Evolutionary conservation across 2,329 filamentous ascomycete genomes (phyloP).

Genomic region (Amylocarpus encephaloides): DNA sequence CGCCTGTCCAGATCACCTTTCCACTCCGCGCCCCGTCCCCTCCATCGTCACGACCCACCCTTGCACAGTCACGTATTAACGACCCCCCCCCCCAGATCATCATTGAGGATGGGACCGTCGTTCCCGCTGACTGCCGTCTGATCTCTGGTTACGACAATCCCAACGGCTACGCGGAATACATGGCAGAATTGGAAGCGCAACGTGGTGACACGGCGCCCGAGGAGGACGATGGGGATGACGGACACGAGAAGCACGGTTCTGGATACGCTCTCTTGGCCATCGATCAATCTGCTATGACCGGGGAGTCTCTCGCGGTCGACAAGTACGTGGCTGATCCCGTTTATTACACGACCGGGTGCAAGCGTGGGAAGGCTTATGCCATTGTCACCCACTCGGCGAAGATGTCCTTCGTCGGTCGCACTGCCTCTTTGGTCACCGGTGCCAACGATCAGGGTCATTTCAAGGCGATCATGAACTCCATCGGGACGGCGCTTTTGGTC

Average conservation of each 20-base stretch:
- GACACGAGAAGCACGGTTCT: conserved; percentile 45
- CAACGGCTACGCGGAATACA: conserved; percentile 61
- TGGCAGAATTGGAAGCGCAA: conserved; percentile 57
- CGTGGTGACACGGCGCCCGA: conserved; percentile 54
- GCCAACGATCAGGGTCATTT: conserved; percentile 72
- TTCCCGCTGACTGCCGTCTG: conserved; percentile 63
- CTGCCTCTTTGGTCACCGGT: conserved; percentile 66
- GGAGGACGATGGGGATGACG: conserved; percentile 47
- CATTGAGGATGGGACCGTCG: conserved; percentile 64
- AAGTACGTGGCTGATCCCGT: conserved; percentile 71
- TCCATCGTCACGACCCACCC: background rate
- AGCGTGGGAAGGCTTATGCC: conserved; percentile 70
- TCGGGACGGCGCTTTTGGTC: conserved; percentile 67
- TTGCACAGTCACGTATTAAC: conserved; percentile 1
- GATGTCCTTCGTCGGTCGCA: conserved; percentile 71
- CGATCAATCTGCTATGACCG: conserved; percentile 76
- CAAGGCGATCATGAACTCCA: conserved; percentile 80
- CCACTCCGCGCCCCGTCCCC: too few relatives aligned
- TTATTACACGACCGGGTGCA: conserved; percentile 78
- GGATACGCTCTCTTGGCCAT: conserved; percentile 63
- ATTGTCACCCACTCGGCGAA: conserved; percentile 61
- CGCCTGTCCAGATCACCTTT: background rate
- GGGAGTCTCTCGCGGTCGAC: conserved; percentile 72
- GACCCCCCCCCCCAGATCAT: conserved; percentile 43
- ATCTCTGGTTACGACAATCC: conserved; percentile 67